Evolutionary conservation across 768 basidiomycete species (phyloP).

Genomic region (Podaxis sp.): DNA sequence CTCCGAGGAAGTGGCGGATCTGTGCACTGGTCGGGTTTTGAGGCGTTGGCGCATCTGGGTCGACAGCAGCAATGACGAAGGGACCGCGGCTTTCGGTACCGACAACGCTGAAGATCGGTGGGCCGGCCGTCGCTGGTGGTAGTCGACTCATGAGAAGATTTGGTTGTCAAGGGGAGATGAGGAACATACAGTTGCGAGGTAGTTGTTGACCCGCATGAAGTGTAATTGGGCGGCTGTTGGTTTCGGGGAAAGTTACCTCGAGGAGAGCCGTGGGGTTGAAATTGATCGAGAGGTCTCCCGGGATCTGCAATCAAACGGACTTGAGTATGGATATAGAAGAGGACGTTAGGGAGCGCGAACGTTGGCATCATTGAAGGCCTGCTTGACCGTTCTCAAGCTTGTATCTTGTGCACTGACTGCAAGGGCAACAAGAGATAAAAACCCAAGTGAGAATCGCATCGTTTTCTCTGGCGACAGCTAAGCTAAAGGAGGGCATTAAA

Average conservation of each 20-base stretch:
- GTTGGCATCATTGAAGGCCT: conserved; percentile 27
- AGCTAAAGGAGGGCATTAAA: not conserved
- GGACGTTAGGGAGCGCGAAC: conserved; percentile 17
- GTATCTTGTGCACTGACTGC: conserved; percentile 26
- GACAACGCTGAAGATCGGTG: conserved; percentile 31
- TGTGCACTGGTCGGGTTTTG: conserved; percentile 36
- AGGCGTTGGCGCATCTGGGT: conserved; percentile 48
- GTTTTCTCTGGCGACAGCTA: not conserved
- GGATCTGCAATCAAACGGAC: conserved; percentile 24
- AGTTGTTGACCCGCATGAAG: conserved; percentile 34
- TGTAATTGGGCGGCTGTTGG: conserved; percentile 25
- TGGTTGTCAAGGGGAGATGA: not conserved
- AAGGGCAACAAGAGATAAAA: conserved; percentile 13
- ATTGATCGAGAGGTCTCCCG: conserved; percentile 25
- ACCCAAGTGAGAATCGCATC: conserved; percentile 9
- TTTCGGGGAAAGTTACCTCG: conserved; percentile 34
- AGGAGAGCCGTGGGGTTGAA: conserved; percentile 35
- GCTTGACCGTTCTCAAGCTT: conserved; percentile 25
- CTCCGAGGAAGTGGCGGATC: conserved; percentile 45
- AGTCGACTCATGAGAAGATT: not conserved
- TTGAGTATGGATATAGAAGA: not conserved
- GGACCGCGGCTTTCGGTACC: conserved; percentile 29
- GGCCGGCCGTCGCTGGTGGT: conserved; percentile 35
- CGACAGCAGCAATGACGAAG: conserved; percentile 41
- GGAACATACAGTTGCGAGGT: conserved; percentile 29